Evolutionary conservation across 1,284 basidiomycete species (phyloP).

Genomic region (Naganishia cerealis): DNA sequence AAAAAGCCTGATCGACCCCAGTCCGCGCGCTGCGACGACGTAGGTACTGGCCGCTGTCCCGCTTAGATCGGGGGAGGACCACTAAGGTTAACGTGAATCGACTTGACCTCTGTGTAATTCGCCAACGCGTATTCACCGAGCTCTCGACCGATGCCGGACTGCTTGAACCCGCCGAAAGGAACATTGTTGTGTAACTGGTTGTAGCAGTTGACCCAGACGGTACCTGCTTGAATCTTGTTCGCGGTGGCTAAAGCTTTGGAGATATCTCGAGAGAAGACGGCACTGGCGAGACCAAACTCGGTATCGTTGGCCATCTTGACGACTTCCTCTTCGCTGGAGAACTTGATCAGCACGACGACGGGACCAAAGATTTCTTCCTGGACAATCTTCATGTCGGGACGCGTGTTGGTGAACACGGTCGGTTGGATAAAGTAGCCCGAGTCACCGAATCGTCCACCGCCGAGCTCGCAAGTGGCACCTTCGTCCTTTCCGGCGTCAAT

Average conservation of each 20-base stretch:
- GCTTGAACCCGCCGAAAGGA: constrained; percentile 86
- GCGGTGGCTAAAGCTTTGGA: constrained; percentile 72
- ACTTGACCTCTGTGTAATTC: constrained; percentile 81
- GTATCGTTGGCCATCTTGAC: constrained; percentile 80
- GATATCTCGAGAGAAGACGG: constrained; percentile 80
- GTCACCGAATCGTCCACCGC: constrained; percentile 71
- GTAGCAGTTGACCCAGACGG: constrained; percentile 61
- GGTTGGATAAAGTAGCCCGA: constrained; percentile 62
- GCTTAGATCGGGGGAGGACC: constrained; percentile 32
- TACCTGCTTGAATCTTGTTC: constrained; percentile 77
- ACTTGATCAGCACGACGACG: constrained; percentile 59
- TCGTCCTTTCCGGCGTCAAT: constrained; percentile 79
- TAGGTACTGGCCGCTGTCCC: no score
- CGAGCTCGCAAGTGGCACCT: constrained; percentile 76
- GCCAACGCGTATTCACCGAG: constrained; percentile 42
- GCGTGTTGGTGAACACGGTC: constrained; percentile 82
- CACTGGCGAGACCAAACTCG: constrained; percentile 78
- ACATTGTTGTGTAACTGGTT: constrained; percentile 52
- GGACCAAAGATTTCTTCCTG: constrained; percentile 91
- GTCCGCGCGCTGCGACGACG: no score
- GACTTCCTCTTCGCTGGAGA: constrained; percentile 75
- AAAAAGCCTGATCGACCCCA: not conserved
- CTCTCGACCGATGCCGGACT: constrained; percentile 67
- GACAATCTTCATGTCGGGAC: constrained; percentile 79
- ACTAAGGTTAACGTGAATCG: constrained; percentile 37